A percentile compares a stretch with the other conserved stretches of the same genome.
Evolutionary conservation across 495 filamentous ascomycete species (phyloP).

Genomic region (Penicillium canariense): DNA sequence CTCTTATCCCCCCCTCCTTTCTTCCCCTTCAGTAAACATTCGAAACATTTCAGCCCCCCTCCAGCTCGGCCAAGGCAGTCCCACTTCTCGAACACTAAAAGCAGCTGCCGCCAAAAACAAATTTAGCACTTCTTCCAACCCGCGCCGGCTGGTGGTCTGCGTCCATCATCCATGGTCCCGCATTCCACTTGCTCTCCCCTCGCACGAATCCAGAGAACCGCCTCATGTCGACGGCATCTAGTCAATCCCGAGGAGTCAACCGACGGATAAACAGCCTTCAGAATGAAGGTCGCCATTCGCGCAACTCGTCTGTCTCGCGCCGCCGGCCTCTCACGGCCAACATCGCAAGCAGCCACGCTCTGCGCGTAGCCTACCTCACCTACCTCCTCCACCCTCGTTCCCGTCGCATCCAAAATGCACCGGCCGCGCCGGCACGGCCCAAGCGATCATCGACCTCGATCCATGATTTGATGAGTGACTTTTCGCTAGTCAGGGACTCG

Average conservation of each 20-base stretch:
- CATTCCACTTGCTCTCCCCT: slow-evolving; percentile 30
- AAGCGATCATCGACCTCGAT: slow-evolving; percentile 69
- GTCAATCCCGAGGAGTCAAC: slow-evolving; percentile 51
- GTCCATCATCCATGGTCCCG: slow-evolving; percentile 38
- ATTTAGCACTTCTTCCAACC: slow-evolving; percentile 1
- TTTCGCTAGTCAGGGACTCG: slow-evolving; percentile 69
- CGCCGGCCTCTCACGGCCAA: slow-evolving; percentile 54
- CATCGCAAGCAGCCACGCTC: slow-evolving; percentile 85
- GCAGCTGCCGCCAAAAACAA: neutral
- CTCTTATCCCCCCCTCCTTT: slow-evolving; percentile 15
- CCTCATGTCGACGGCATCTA: slow-evolving; percentile 56
- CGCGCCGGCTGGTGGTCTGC: slow-evolving; percentile 31
- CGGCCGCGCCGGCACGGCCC: slow-evolving; percentile 57
- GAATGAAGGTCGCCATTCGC: slow-evolving; percentile 50
- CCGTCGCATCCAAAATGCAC: slow-evolving; percentile 80
- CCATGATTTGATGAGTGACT: slow-evolving; percentile 69
- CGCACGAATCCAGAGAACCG: slow-evolving; percentile 22
- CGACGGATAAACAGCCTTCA: slow-evolving; percentile 57
- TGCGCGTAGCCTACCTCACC: slow-evolving; percentile 87
- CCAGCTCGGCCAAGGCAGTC: slow-evolving; percentile 8
- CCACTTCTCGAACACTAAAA: slow-evolving; percentile 1
- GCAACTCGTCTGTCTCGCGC: slow-evolving; percentile 50
- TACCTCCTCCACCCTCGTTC: slow-evolving; percentile 90
- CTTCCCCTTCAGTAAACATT: slow-evolving; percentile 22
- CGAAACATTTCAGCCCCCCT: slow-evolving; percentile 4